Base-by-base conservation (phyloP, 2,329 filamentous ascomycete genomes). In the Sporothrix sp. region DNA sequence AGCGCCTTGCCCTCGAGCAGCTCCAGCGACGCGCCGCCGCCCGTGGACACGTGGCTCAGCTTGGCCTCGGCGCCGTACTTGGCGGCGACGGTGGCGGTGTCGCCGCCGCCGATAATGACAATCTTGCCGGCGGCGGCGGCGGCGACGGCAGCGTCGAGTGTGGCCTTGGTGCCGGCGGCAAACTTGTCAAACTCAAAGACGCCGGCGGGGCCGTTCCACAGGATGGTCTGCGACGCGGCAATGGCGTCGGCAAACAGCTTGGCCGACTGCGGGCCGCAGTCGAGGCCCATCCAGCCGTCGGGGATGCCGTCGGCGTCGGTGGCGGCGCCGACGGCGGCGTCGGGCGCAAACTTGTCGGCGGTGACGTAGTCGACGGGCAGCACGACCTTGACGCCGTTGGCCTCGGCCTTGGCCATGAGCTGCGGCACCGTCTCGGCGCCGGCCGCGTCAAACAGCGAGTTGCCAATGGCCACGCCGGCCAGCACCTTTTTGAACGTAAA, bases 401-500 rank as follows among this genome's bases (percentile, higher is more conserved):
- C 83, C 84, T 95, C 89, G 61, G 94, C 93, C 82, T 97, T 98
- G 72, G 91, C 84, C 57, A 95, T 78, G 58, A 98, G 80, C 62
- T 86, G 75, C 56, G 77, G 81, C 53, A 97, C 91, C 37, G 87
- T 96, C 82, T 96, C 88, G 76, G 85, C 79, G 61, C 93, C 93
- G 48, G 84, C 84, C 75, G 96, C 87, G 63, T 98, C 93, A 67
- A 95, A 98, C 62, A 98, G 79, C 48, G 77, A 93, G 74, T 82
- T 82, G 55, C 93, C 93, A 59, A 98, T 98, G 69, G 83, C 79
- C 64, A 97, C 83, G 66, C 79, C 76, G 72, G 96, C 81, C 52
- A 97, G 79, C n/a, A 88, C 91, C 81, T 98, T 98, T 81, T 97
- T 97, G 81, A 98, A 98, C 62, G 93, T 98, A 76, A 97, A 98